Percentiles rank a stretch among this genome's conserved stretches.
phyloP scores from a whole-genome alignment of 768 basidiomycete genomes.

The button mushroom (Agaricus bisporus) region DNA sequence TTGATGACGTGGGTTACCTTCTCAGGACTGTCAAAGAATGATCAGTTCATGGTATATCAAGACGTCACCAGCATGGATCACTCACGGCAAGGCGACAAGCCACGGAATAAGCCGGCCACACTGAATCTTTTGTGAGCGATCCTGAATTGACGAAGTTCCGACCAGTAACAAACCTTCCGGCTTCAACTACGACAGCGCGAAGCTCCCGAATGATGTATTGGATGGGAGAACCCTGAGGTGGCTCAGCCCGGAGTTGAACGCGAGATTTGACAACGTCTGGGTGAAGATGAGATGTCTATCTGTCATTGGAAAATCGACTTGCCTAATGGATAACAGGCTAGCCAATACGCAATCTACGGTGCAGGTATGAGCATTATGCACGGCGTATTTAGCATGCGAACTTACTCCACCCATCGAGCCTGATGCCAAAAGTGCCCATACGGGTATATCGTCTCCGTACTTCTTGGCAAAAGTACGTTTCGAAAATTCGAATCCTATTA shows the following conservation, averaged over 20 bases:
- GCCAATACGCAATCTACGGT: slow-evolving; percentile 80
- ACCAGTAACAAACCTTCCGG: slow-evolving; percentile 54
- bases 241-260: slow-evolving; percentile 70
- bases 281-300: neutral
- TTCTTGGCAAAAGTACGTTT: slow-evolving; percentile 66
- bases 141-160: neutral
- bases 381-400: slow-evolving; percentile 8
- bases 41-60: neutral
- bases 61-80: slow-evolving; percentile 12
- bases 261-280: slow-evolving; percentile 89
- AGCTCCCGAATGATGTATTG: slow-evolving; percentile 75
- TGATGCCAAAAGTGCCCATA: slow-evolving; percentile 80
- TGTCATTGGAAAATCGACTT: slow-evolving; percentile 1
- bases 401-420: slow-evolving; percentile 80
- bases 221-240: slow-evolving; percentile 67
- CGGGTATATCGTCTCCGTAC: slow-evolving; percentile 67
- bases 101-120: slow-evolving; percentile 64
- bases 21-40: slow-evolving; percentile 42
- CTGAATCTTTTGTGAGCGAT: neutral
- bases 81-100: slow-evolving; percentile 72
- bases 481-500: slow-evolving; percentile 78
- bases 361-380: neutral
- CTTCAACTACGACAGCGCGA: slow-evolving; percentile 58
- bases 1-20: slow-evolving; percentile 34
- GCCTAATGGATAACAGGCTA: slow-evolving; percentile 88